These are phyloP conservation scores for Paraphaeosphaeria sporulosa DNA, from an alignment of 2,329 filamentous ascomycete species.

Conservation along the genomic window DNA sequence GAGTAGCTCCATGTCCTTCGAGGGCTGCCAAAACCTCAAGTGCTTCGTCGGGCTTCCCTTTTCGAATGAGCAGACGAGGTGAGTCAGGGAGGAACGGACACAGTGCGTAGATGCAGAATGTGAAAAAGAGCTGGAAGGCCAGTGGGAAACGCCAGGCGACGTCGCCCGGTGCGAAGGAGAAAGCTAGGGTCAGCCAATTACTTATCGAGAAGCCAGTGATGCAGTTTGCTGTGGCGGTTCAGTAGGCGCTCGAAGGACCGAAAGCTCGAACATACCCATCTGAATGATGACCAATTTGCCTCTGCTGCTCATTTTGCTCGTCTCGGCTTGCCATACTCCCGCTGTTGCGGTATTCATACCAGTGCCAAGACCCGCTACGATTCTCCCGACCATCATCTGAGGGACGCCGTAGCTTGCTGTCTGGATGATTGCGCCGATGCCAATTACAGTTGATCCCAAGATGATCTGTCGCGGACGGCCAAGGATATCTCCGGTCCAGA, in stretches of 20 bases:
- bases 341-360: constrained; percentile 61
- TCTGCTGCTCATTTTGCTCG: constrained; percentile 55
- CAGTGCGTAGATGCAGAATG: constrained; percentile 62
- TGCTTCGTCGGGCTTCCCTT: constrained; percentile 57
- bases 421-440: constrained; percentile 48
- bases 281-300: constrained; percentile 58
- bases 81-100: constrained; percentile 52
- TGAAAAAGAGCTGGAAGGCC: constrained; percentile 65
- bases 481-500: constrained; percentile 64
- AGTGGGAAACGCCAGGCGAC: constrained; percentile 59
- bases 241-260: constrained; percentile 1
- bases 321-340: constrained; percentile 58
- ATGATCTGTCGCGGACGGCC: constrained; percentile 66
- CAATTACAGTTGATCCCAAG: constrained; percentile 59
- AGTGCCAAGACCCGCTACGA: constrained; percentile 55
- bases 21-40: constrained; percentile 45
- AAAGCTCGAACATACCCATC: constrained; percentile 37
- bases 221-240: constrained; percentile 44
- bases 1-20: constrained; percentile 49
- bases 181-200: constrained; percentile 54
- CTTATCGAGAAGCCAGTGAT: constrained; percentile 55
- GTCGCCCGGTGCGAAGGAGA: constrained; percentile 49
- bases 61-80: constrained; percentile 60
- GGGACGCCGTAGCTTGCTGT: constrained; percentile 47
- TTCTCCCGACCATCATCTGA: constrained; percentile 49